Evolutionary conservation across 495 filamentous ascomycete species (phyloP).

Genomic region (Neurospora discreta): DNA sequence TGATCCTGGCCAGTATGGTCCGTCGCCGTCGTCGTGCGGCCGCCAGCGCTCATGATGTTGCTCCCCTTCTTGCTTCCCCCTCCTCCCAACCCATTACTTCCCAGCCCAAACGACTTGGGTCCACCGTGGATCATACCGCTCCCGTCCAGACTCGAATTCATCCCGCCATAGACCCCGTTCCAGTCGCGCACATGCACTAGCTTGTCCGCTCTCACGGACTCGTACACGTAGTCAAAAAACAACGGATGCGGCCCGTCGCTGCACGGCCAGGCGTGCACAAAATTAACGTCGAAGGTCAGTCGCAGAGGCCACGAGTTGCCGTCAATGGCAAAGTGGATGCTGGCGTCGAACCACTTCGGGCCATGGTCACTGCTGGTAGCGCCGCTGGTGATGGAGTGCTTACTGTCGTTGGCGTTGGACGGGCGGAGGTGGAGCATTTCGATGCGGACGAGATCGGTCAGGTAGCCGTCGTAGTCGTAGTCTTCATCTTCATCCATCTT

Average conservation of each 20-base stretch:
- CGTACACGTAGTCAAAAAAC: conserved; percentile 55
- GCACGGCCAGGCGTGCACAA: conserved; percentile 56
- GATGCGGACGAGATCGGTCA: conserved; percentile 46
- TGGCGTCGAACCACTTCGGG: conserved; percentile 46
- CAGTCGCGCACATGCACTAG: conserved; percentile 52
- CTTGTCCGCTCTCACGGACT: conserved; percentile 43
- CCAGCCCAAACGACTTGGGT: neutral
- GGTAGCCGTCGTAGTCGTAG: conserved; percentile 28
- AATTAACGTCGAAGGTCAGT: conserved; percentile 53
- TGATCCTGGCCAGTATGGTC: conserved; percentile 4
- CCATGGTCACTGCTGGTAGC: conserved; percentile 6
- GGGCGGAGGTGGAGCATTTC: conserved; percentile 48
- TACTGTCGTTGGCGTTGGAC: conserved; percentile 6
- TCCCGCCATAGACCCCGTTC: conserved; percentile 27
- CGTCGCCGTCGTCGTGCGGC: neutral
- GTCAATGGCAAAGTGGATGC: conserved; percentile 55
- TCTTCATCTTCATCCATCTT: conserved; percentile 34
- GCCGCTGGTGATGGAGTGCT: neutral
- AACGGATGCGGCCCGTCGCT: conserved; percentile 57
- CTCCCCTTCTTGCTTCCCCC: neutral
- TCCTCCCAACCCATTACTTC: neutral
- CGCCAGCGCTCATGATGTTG: neutral
- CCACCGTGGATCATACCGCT: neutral
- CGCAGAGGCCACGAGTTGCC: conserved; percentile 51
- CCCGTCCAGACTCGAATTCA: neutral